Conservation (phyloP, 78 protist genomes). For the Isochrysis galbana region DNA sequence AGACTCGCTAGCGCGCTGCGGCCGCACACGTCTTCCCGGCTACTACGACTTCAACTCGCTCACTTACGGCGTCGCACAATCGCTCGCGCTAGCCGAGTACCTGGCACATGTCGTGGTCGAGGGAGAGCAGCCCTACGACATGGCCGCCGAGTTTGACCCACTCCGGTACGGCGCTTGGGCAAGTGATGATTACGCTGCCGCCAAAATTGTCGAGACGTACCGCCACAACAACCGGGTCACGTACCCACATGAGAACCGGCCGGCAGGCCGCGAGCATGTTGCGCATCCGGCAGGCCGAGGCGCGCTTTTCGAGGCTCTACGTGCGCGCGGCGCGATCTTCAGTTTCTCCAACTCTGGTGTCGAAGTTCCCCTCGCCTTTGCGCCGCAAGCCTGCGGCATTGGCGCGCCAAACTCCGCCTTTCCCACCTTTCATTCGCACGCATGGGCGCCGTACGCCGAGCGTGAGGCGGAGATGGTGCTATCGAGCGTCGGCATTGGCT, state of each 20-base stretch:
- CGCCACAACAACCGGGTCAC: not conserved
- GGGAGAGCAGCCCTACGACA: conserved; percentile 26
- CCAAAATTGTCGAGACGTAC: conserved; percentile 18
- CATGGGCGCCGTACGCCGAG: conserved; percentile 16
- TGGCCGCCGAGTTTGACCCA: conserved; percentile 10
- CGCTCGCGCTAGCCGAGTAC: conserved; percentile 16
- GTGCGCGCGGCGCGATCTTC: not conserved
- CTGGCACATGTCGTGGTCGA: not conserved
- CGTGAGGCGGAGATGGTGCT: not conserved
- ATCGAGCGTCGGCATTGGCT: not conserved
- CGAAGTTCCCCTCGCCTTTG: not conserved
- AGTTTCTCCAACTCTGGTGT: not conserved
- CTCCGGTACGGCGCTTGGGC: conserved; percentile 22
- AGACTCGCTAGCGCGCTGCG: conserved; percentile 18
- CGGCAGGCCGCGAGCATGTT: not conserved
- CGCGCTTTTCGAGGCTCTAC: not conserved
- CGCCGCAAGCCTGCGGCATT: not conserved
- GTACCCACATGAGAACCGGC: not conserved
- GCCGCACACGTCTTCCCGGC: conserved; percentile 15
- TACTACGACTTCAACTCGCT: conserved; percentile 9
- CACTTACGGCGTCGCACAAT: conserved; percentile 29
- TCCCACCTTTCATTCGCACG: not conserved
- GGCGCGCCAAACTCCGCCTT: not conserved
- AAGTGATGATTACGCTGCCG: not conserved
- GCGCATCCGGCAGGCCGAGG: not conserved